Evolutionary conservation across 345 rosid species (phyloP), one percentile per base, ranked within the genome.

Genomic region (Eucalyptus lansdowneana): DNA sequence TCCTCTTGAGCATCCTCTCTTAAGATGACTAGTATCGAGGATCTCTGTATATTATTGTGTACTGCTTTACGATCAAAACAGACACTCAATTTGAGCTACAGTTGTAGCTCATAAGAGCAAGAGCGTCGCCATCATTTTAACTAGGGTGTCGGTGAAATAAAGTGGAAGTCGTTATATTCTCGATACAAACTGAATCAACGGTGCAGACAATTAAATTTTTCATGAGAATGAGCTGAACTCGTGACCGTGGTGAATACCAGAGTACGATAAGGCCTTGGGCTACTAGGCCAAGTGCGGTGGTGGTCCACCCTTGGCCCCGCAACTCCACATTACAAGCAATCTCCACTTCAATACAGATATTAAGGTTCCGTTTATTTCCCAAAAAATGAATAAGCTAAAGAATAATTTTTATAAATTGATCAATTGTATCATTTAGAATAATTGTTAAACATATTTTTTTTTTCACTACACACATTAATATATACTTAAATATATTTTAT

Each of bases 11-110:
- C 25, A 1, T 3, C 2, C 2, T 34, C 11, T 19, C 4, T 72
- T 4, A 11, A 0, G 4, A 34, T 2, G 4, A 10, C 0, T 2
- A 8, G 1, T 40, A 10, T 37, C 2, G 3, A 72, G 0, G 4
- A 69, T 16, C 0, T n/a, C 2, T 3, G 0, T 9, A 17, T 5
- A 4, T 67, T 31, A 67, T 31, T 8, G 0, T 9, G 0, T 0
- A 0, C 0, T 15, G 0, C 1, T 31, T 67, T 16, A 31, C 12
- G 2, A 7, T 14, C 11, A 9, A 5, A 37, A 37, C 0, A 3
- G 0, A 21, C 1, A 11, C 5, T 37, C 1, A 2, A 72, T 37
- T 72, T 37, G 3, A 37, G 0, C 0, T 22, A 1, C 1, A 34
- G 0, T 4, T 6, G 1, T 3, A 11, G 3, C 2, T 37, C 8